Evolutionary conservation across 2,329 filamentous ascomycete genomes (phyloP), one percentile per base, ranked within the genome.

Genomic region (Cladosporium austrohemisphaericum): DNA sequence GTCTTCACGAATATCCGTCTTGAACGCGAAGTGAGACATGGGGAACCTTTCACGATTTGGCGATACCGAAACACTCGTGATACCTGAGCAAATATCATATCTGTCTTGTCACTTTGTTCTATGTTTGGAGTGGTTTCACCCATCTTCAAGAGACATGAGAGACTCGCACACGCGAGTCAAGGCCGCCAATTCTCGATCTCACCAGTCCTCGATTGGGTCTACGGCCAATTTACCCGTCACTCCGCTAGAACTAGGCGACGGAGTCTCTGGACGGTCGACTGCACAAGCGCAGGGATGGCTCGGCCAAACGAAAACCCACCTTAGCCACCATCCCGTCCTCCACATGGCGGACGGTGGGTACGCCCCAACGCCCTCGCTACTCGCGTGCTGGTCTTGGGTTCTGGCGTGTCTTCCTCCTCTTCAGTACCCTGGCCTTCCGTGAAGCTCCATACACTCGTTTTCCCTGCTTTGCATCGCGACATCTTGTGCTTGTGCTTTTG

Each of bases 191-290:
- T 37, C 32, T 22, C 16, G 43, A 37, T 37, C 43, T n/a, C 33
- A 47, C 33, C 28, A 47, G 32, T 32, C 23, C 43, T 47, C 43
- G 43, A 37, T 22, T 11, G 32, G 16, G 33, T n/a, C 43, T 38
- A n/a, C 32, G 33, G 23, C 20, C 33, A 47, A 47, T 47, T 47
- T 29, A 36, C 32, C 43, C 43, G 43, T 35, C 18, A 38, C 25
- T 37, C 43, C 43, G 43, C 43, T 31, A n/a, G n/a, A 14, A 16
- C 33, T 35, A 47, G 31, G 25, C 43, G 32, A 26, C 25, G 43
- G 11, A 20, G 32, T 28, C 20, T 9, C 14, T 40, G 36, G 36
- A 26, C 6, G 11, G 18, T 38, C 20, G 19, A 23, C 35, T 37
- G 16, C 35, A 22, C 16, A 26, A 13, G 31, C 43, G 32, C 43